Evolutionary conservation across 768 basidiomycete species (phyloP).

Genomic region (Hericium coralloides): DNA sequence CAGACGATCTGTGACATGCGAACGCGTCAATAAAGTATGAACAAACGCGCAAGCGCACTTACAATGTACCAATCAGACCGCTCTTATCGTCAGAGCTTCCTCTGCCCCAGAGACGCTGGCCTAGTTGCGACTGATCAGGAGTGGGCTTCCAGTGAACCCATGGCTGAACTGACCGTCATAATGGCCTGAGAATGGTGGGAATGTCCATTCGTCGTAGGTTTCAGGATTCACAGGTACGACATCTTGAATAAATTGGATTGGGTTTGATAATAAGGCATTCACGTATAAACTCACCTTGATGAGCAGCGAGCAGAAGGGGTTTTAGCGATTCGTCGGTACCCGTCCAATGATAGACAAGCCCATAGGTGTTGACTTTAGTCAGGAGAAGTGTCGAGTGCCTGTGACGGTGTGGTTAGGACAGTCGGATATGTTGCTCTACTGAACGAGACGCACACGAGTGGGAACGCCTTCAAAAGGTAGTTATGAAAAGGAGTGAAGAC

Average conservation of each 20-base stretch:
- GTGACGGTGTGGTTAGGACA: neutral
- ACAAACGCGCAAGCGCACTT: conserved; percentile 2
- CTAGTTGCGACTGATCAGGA: conserved; percentile 1
- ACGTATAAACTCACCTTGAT: conserved; percentile 31
- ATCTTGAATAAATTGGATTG: conserved; percentile 27
- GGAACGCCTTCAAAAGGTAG: conserved; percentile 44
- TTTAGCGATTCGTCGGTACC: conserved; percentile 41
- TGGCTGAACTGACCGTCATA: conserved; percentile 35
- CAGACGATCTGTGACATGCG: conserved; percentile 23
- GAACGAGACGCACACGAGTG: conserved; percentile 38
- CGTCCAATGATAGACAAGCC: conserved; percentile 52
- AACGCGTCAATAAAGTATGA: neutral
- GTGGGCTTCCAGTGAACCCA: neutral
- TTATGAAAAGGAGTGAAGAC: conserved; percentile 29
- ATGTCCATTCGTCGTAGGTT: conserved; percentile 46
- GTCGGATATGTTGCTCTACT: too few relatives aligned
- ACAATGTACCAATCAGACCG: conserved; percentile 25
- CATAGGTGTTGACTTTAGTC: conserved; percentile 52
- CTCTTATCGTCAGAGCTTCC: conserved; percentile 28
- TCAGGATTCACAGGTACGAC: conserved; percentile 58
- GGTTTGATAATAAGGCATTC: neutral
- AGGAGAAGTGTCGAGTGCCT: conserved; percentile 43
- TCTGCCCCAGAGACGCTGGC: conserved; percentile 25
- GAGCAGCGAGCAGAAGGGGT: conserved; percentile 44
- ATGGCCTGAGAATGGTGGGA: conserved; percentile 56